Conservation (phyloP, 2,329 filamentous ascomycete species). For the Talaromyces sp. region DNA sequence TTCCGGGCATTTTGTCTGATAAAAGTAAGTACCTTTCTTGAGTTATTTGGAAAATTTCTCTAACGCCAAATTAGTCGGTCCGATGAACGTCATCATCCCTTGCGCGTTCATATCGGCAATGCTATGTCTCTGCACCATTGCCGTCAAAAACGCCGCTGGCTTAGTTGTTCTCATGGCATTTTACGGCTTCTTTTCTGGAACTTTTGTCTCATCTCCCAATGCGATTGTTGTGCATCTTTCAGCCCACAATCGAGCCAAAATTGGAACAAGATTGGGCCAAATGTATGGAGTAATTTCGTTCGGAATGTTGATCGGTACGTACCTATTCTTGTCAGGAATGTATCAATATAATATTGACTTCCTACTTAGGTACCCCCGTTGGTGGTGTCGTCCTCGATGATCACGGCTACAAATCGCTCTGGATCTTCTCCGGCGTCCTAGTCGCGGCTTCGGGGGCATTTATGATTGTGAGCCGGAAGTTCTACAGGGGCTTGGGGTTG, state of each 20-base stretch:
- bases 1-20: slow-evolving; percentile 37
- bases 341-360: neutral
- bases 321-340: neutral
- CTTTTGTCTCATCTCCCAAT: neutral
- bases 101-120: slow-evolving; percentile 7
- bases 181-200: slow-evolving; percentile 7
- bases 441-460: neutral
- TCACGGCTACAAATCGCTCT: slow-evolving; percentile 11
- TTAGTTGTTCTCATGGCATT: slow-evolving; percentile 7
- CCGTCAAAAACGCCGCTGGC: neutral
- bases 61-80: neutral
- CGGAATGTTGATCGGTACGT: slow-evolving; percentile 17
- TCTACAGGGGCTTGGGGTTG: slow-evolving; percentile 6
- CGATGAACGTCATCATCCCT: slow-evolving; percentile 14
- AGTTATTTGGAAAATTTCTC: neutral
- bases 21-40: slow-evolving; percentile 14
- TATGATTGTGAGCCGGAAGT: slow-evolving; percentile 9
- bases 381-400: slow-evolving; percentile 17
- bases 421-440: slow-evolving; percentile 14
- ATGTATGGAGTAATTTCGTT: slow-evolving; percentile 13
- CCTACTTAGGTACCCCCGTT: slow-evolving; percentile 15
- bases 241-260: slow-evolving; percentile 1
- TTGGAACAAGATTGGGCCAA: slow-evolving; percentile 16
- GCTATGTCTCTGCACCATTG: slow-evolving; percentile 3
- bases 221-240: slow-evolving; percentile 8